A percentile compares a stretch with the other conserved stretches of the same genome.
Evolutionary conservation across 306 rosid genomes (phyloP).

Genomic region (Dicorynia guianensis): DNA sequence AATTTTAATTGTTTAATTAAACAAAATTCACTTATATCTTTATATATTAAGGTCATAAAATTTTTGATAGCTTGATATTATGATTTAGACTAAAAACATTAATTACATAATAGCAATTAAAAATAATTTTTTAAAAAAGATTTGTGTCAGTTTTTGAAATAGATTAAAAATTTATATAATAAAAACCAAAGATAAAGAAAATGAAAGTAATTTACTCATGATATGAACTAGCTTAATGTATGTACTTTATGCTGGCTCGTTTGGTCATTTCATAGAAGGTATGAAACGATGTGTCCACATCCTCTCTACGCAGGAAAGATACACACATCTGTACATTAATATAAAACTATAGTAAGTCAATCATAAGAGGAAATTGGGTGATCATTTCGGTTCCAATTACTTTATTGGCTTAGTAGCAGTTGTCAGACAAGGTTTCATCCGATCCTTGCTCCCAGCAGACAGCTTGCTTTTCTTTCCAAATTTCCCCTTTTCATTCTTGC

Average conservation of each 20-base stretch:
- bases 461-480: conserved; percentile 3
- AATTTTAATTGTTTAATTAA: too few species aligned
- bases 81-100: too few species aligned
- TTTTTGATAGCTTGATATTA: too few species aligned
- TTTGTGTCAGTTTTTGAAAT: too few species aligned
- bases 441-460: conserved; percentile 63
- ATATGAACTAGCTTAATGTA: too few species aligned
- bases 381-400: conserved; percentile 47
- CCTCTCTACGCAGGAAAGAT: conserved; percentile 24
- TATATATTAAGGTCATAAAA: too few species aligned
- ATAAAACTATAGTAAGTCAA: not conserved
- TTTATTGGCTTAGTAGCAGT: conserved; percentile 51
- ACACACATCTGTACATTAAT: not conserved
- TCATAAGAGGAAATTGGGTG: conserved; percentile 47
- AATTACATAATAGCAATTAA: too few species aligned
- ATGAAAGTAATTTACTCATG: too few species aligned
- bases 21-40: too few species aligned
- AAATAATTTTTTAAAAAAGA: too few species aligned
- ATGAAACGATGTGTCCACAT: conserved; percentile 36
- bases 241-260: not conserved
- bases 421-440: conserved; percentile 65
- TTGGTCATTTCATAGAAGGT: conserved; percentile 6
- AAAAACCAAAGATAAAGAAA: too few species aligned
- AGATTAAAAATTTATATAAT: too few species aligned
- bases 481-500: not conserved